A percentile compares a stretch with the other conserved stretches of the same genome.
Conservation (phyloP, 2,329 filamentous ascomycete genomes). For the Zalaria obscura region DNA sequence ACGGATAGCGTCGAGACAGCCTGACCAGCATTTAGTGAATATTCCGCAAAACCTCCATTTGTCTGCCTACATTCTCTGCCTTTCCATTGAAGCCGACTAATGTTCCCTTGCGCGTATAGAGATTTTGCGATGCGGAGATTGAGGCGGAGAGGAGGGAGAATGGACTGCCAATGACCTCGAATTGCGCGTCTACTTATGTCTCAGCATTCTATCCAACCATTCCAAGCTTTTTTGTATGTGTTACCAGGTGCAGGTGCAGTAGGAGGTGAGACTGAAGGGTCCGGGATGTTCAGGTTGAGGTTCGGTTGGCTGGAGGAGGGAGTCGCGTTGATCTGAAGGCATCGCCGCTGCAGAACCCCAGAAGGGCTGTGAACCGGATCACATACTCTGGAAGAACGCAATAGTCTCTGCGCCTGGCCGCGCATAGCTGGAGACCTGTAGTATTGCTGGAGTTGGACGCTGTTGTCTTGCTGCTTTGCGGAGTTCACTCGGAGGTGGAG, state of each 20-base stretch:
- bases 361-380: background rate
- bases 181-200: constrained; percentile 60
- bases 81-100: constrained; percentile 83
- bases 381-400: constrained; percentile 8
- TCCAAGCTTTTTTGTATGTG: background rate
- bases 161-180: constrained; percentile 82
- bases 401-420: constrained; percentile 9
- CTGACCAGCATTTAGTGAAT: constrained; percentile 27
- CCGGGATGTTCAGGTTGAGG: constrained; percentile 5
- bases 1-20: constrained; percentile 79
- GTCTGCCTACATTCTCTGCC: constrained; percentile 57
- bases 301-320: constrained; percentile 23
- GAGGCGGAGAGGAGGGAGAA: constrained; percentile 90
- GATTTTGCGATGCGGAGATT: constrained; percentile 80
- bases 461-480: too few relatives aligned
- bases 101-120: constrained; percentile 85
- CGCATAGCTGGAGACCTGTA: constrained; percentile 12
- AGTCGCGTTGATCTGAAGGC: constrained; percentile 32
- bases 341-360: constrained; percentile 14
- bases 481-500: too few relatives aligned
- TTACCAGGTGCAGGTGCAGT: constrained; percentile 2
- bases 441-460: too few relatives aligned
- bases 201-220: background rate
- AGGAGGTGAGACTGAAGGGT: constrained; percentile 5
- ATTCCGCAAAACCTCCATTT: too few relatives aligned